Percentiles rank a stretch among this genome's conserved stretches.
Conservation (phyloP, 192 early-diverging fungal genomes). For the Chytriomyces sp. region DNA sequence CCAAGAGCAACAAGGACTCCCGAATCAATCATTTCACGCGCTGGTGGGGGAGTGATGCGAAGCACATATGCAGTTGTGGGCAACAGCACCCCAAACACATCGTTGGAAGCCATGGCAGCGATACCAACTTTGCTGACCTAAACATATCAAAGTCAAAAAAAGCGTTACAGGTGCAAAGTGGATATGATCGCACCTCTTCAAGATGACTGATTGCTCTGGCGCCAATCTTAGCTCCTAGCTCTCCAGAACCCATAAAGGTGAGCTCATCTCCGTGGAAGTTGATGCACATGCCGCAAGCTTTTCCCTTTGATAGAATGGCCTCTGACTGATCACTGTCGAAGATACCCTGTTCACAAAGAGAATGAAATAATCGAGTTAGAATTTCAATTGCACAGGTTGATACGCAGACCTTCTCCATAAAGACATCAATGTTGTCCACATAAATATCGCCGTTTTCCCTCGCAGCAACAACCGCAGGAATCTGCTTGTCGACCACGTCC, state of each 20-base stretch:
- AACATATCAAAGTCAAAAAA: background rate
- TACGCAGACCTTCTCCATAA: constrained; percentile 17
- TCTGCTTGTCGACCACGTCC: constrained; percentile 29
- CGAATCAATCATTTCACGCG: constrained; percentile 28
- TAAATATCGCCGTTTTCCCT: constrained; percentile 17
- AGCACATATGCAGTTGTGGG: constrained; percentile 38
- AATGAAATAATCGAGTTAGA: too few species aligned
- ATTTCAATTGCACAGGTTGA: too few species aligned
- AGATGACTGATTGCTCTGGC: constrained; percentile 34
- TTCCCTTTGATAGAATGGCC: constrained; percentile 12
- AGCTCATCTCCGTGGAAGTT: constrained; percentile 40
- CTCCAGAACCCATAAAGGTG: constrained; percentile 32
- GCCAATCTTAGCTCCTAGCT: constrained; percentile 29
- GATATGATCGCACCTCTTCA: constrained; percentile 5
- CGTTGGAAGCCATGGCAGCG: constrained; percentile 23
- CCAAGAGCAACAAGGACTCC: constrained; percentile 31
- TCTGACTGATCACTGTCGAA: constrained; percentile 28
- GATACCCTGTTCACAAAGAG: constrained; percentile 1
- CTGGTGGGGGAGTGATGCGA: constrained; percentile 34
- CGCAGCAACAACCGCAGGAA: constrained; percentile 31
- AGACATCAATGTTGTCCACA: constrained; percentile 38
- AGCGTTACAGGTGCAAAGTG: background rate
- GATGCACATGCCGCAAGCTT: constrained; percentile 35
- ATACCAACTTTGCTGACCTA: constrained; percentile 17
- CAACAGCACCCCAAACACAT: constrained; percentile 27